A percentile compares a stretch with the other conserved stretches of the same genome.
These are phyloP conservation scores for Xerocomellus amylosporus DNA, from an alignment of 768 basidiomycete genomes.

Conservation along the genomic window DNA sequence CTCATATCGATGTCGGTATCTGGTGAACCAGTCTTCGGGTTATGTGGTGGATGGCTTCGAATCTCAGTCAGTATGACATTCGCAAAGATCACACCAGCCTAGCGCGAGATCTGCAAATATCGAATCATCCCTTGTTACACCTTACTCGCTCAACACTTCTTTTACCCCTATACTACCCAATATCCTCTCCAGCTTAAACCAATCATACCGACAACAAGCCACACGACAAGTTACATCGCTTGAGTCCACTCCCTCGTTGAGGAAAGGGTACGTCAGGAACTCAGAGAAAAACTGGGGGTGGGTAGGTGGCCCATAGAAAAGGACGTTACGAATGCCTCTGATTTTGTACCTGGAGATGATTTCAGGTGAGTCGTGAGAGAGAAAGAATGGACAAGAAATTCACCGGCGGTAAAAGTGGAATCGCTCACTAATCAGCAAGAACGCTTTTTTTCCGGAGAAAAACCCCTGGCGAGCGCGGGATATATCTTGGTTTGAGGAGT, in stretches of 20 bases:
- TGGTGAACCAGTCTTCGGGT: neutral
- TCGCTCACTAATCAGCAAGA: slow-evolving; percentile 92
- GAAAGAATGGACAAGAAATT: slow-evolving; percentile 12
- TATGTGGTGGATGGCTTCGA: neutral
- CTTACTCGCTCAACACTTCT: slow-evolving; percentile 13
- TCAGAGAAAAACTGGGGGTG: slow-evolving; percentile 93
- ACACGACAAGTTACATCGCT: slow-evolving; percentile 81
- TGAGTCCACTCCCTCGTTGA: slow-evolving; percentile 83
- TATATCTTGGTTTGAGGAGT: slow-evolving; percentile 92
- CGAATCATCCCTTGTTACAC: neutral
- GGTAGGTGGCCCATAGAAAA: slow-evolving; percentile 92
- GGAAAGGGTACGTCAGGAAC: slow-evolving; percentile 84
- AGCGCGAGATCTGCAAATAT: neutral
- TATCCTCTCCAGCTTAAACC: slow-evolving; percentile 84
- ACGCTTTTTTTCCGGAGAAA: slow-evolving; percentile 81
- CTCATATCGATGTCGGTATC: neutral
- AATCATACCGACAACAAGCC: slow-evolving; percentile 86
- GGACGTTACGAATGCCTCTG: slow-evolving; percentile 85
- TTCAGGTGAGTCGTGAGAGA: neutral
- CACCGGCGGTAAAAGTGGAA: slow-evolving; percentile 96
- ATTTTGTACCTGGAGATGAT: slow-evolving; percentile 74
- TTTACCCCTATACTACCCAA: slow-evolving; percentile 26
- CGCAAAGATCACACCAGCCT: neutral
- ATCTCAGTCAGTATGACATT: neutral
- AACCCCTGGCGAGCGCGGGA: slow-evolving; percentile 91